These are phyloP conservation scores for Raffaelea albimanens DNA, from an alignment of 2,329 filamentous ascomycete genomes.

Conservation along the genomic window DNA sequence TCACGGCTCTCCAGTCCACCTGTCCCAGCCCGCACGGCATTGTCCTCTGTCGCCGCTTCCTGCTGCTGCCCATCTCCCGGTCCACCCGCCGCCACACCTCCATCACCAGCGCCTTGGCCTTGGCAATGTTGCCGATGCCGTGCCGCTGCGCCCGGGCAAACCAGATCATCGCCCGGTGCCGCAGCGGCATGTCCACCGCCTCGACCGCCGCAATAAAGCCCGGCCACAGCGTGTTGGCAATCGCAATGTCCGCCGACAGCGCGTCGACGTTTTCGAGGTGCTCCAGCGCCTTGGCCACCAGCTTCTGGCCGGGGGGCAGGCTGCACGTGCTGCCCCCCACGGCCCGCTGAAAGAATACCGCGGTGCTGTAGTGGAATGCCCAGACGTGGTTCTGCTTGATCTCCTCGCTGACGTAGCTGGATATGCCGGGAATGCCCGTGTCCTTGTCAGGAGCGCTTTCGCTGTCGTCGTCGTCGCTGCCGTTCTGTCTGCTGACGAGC, in stretches of 20 bases:
- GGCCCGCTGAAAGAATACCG: neutral
- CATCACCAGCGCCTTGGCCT: neutral
- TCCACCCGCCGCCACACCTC: neutral
- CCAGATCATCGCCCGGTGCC: neutral
- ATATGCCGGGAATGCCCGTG: no score
- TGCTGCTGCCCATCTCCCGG: neutral
- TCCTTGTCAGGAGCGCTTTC: no score
- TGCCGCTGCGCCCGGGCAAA: neutral
- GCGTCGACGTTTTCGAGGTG: neutral
- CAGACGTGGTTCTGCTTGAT: neutral
- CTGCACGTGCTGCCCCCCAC: neutral
- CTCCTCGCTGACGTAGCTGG: neutral
- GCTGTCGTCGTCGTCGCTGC: no score
- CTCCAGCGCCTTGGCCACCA: neutral
- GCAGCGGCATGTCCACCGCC: neutral
- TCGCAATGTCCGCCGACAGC: neutral
- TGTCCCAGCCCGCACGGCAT: no score
- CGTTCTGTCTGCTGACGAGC: no score
- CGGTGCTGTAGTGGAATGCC: neutral
- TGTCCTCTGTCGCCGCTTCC: no score
- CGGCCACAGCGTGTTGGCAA: neutral
- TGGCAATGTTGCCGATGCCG: neutral
- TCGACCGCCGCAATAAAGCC: neutral
- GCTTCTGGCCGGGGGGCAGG: neutral
- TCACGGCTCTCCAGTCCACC: no score